These are phyloP conservation scores for Chaetomiaceae sp. DNA, from an alignment of 2,329 filamentous ascomycete species.

Conservation along the genomic window DNA sequence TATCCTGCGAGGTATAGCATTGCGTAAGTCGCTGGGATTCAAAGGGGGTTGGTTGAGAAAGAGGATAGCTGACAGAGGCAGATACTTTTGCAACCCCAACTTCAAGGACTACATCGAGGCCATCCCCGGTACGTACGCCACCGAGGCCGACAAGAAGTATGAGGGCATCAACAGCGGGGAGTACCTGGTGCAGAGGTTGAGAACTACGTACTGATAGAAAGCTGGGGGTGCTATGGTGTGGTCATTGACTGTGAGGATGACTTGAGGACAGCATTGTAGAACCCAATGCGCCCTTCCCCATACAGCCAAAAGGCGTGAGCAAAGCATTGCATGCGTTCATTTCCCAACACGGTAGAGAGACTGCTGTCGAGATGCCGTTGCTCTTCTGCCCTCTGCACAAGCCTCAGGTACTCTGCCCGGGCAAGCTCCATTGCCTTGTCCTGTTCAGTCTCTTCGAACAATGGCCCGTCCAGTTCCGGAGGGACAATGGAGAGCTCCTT, in stretches of 20 bases:
- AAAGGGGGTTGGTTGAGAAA: background rate
- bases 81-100: constrained; percentile 87
- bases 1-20: constrained; percentile 82
- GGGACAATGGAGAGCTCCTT: background rate
- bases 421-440: background rate
- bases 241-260: no score
- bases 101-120: constrained; percentile 71
- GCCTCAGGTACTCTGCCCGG: background rate
- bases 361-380: background rate
- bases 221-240: no score
- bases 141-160: constrained; percentile 71
- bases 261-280: background rate
- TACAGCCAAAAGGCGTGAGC: constrained; percentile 1
- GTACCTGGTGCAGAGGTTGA: constrained; percentile 73
- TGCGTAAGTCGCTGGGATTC: constrained; percentile 50
- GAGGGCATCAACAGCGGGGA: constrained; percentile 71
- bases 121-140: constrained; percentile 69
- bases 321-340: background rate
- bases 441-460: background rate
- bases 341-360: background rate
- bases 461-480: background rate
- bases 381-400: background rate
- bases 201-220: constrained; percentile 61
- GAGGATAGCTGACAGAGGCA: constrained; percentile 25
- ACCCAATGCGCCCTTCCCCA: background rate